These are phyloP conservation scores for Xylariaceae sp. DNA, from an alignment of 2,329 filamentous ascomycete species.

Conservation along the genomic window DNA sequence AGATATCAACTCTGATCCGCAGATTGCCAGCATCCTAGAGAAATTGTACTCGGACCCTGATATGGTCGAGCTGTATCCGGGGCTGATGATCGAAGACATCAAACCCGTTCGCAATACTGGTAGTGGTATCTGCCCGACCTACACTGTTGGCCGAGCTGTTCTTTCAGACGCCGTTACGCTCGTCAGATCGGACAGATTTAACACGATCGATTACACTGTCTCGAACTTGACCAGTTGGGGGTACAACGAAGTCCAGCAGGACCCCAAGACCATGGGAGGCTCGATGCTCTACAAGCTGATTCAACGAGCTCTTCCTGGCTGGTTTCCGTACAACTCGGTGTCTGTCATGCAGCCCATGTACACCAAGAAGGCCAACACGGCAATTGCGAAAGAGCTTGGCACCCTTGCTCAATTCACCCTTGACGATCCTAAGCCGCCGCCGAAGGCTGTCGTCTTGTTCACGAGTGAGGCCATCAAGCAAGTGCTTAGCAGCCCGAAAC, in stretches of 20 bases:
- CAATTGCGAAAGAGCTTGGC: constrained; percentile 27
- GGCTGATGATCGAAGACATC: neutral
- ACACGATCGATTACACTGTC: constrained; percentile 42
- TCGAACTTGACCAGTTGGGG: constrained; percentile 10
- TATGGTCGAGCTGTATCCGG: neutral
- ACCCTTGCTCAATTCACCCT: constrained; percentile 35
- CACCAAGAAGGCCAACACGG: neutral
- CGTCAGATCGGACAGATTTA: neutral
- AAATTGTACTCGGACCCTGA: neutral
- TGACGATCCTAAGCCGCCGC: constrained; percentile 36
- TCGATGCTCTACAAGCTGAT: neutral
- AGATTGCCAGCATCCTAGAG: neutral
- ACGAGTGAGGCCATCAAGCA: constrained; percentile 31
- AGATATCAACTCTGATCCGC: neutral
- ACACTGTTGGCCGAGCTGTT: constrained; percentile 40
- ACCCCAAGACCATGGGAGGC: neutral
- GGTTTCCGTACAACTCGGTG: neutral
- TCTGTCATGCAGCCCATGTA: neutral
- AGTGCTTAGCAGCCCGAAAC: constrained; percentile 31
- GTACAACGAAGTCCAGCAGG: neutral
- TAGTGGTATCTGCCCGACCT: constrained; percentile 25
- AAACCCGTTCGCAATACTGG: constrained; percentile 54
- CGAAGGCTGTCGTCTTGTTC: constrained; percentile 29
- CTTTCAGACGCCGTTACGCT: neutral
- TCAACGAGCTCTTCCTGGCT: neutral